Evolutionary conservation across 768 basidiomycete genomes (phyloP).

Genomic region (Russula vinacea): DNA sequence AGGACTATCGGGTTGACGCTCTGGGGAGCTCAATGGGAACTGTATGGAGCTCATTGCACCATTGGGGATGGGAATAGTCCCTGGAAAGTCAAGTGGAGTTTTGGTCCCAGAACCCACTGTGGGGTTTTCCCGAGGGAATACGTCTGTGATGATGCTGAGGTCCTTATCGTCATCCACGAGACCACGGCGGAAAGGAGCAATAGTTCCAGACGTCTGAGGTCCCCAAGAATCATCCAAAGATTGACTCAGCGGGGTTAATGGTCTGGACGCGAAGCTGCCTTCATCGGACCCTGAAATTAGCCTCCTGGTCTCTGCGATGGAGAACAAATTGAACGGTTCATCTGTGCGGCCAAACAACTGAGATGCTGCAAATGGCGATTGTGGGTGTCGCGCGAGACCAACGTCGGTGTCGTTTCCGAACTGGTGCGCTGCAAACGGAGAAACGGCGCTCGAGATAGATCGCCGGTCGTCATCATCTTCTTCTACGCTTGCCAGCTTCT

Average conservation of each 20-base stretch:
- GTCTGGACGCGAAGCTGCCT: constrained; percentile 49
- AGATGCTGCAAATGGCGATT: constrained; percentile 86
- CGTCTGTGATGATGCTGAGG: constrained; percentile 41
- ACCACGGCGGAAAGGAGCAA: constrained; percentile 74
- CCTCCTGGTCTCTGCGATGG: constrained; percentile 72
- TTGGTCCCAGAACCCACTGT: constrained; percentile 46
- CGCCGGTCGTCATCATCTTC: constrained; percentile 87
- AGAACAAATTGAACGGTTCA: constrained; percentile 77
- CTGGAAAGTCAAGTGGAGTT: constrained; percentile 57
- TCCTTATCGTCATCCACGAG: constrained; percentile 76
- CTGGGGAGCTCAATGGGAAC: constrained; percentile 78
- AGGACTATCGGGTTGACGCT: constrained; percentile 44
- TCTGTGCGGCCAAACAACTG: constrained; percentile 77
- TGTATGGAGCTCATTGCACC: constrained; percentile 67
- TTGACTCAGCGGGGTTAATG: constrained; percentile 49
- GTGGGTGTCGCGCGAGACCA: constrained; percentile 52
- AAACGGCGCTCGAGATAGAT: constrained; percentile 70
- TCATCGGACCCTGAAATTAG: constrained; percentile 54
- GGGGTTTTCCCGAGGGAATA: constrained; percentile 46
- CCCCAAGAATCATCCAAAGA: constrained; percentile 43
- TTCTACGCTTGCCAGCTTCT: constrained; percentile 82
- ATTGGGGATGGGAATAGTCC: constrained; percentile 51
- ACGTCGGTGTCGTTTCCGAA: constrained; percentile 49
- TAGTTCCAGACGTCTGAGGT: constrained; percentile 47
- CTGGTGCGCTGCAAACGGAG: constrained; percentile 77